Evolutionary conservation across 352 stramenopile species (phyloP), one percentile per base, ranked within the genome.

Genomic region (Globisporangium perplexum): DNA sequence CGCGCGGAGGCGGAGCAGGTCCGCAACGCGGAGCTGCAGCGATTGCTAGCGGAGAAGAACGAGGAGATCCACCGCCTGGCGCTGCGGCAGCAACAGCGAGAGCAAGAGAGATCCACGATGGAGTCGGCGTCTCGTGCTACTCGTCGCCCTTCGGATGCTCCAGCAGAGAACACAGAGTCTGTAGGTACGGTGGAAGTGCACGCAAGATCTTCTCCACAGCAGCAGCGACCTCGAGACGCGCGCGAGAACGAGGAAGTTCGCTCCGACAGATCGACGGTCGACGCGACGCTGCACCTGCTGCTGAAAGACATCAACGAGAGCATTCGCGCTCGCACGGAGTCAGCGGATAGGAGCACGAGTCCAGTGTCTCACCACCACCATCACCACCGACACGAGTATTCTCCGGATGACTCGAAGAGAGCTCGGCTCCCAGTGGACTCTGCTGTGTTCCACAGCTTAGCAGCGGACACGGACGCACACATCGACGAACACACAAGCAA

Each of bases 1-100:
- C 65, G 68, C 24, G 77, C 61, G 55, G 73, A 74, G 42, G 79
- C 85, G 57, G 68, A 73, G 15, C 49, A 75, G 8, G 75, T 61
- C 12, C 77, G 82, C 20, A 92, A 67, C 45, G 55, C 50, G 1
- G 79, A 90, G 55, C 50, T 93, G 0, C 63, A 74, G 50, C 62
- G 65, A 20, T 53, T 93, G 1, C 33, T 90, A 7, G 59, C 68
- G 20, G 83, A 92, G 51, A 93, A 93, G 55, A 92, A 92, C 47
- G 66, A 76, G 20, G 54, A 72, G 47, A 85, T 92, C 30, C 62
- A 76, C 15, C 59, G 63, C 28, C 62, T 88, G 41, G 72, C 61
- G 11, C 53, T 69, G 26, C 58, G 60, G 26, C 53, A 72, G 15
- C 57, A 83, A 28, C 38, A 55, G 7, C 33, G 22, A 12, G 20